Evolutionary conservation across 2,329 filamentous ascomycete genomes (phyloP), one percentile per base, ranked within the genome.

Genomic region (Colletotrichum falcatum): DNA sequence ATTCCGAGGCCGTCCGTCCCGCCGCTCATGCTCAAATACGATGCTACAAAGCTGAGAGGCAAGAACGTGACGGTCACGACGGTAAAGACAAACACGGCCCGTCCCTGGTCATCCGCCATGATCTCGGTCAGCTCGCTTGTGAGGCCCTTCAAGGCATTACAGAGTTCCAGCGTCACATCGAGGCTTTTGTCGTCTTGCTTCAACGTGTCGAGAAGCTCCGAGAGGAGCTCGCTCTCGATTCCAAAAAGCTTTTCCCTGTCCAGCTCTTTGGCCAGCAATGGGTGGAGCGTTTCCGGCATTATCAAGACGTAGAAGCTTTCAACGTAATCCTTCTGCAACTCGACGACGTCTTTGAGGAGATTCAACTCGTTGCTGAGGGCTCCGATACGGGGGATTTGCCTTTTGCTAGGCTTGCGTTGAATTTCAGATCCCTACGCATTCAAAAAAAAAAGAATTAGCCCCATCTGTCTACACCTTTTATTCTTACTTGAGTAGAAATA

Each of bases 21-120:
- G 16, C 54, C 70, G 35, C 78, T 78, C 78, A 79, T 79, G 37
- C 78, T 77, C n/a, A 80, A 58, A 61, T 77, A 79, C 58, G 75
- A 74, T 1, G 78, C 74, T 33, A 79, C 70, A 44, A 79, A 79
- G 7, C 76, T 77, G 28, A 79, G 60, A 2, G 78, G 78, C 46
- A 79, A 61, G 62, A 79, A 79, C 5, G 78, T 73, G 6, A 77
- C 70, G 0, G 78, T 76, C 11, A 79, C 76, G 28, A 79, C 74
- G 0, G 78, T 79, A 60, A 80, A 79, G 2, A 79, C 72, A 2
- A 78, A 60, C 42, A 79, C 77, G 1, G 77, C 76, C 46, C 75
- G 75, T 48, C 72, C 72, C 26, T 78, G 71, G 46, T 77, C 70
- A 26, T 77, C 75, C 51, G 73, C 66, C 42, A 69, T 72, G 30